Evolutionary conservation across 345 rosid species (phyloP).

Genomic region (Melaleuca quinquenervia): DNA sequence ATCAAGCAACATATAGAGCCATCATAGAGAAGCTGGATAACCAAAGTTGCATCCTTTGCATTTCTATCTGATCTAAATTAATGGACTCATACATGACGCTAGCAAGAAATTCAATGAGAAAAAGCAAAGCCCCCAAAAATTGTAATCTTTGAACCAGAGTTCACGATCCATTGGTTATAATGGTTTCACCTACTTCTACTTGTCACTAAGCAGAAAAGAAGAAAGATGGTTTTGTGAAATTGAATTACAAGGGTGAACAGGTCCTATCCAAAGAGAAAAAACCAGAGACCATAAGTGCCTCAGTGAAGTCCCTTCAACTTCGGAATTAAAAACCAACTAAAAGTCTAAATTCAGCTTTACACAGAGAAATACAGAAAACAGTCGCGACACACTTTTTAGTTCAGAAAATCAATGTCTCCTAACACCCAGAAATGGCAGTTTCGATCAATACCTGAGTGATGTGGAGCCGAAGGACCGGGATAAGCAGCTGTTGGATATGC

Average conservation of each 20-base stretch:
- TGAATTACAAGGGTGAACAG: not conserved
- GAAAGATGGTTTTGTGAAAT: not conserved
- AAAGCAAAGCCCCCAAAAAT: too few species aligned
- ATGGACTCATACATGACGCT: not conserved
- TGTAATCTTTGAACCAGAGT: not conserved
- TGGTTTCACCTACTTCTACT: not conserved
- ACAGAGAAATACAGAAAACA: not conserved
- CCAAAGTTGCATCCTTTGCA: too few species aligned
- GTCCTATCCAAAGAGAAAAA: not conserved
- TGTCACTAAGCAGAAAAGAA: not conserved
- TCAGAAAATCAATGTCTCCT: not conserved
- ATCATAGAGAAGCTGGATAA: too few species aligned
- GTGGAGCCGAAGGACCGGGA: slow-evolving; percentile 29
- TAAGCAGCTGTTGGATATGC: slow-evolving; percentile 33
- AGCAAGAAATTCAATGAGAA: not conserved
- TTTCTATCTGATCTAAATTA: too few species aligned
- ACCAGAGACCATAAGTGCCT: not conserved
- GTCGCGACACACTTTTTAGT: not conserved
- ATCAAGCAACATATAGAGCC: not conserved
- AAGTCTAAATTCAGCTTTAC: not conserved
- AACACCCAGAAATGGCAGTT: not conserved
- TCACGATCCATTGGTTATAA: not conserved
- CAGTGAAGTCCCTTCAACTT: not conserved
- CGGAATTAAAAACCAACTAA: not conserved
- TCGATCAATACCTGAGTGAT: slow-evolving; percentile 1